Evolutionary conservation across 345 rosid genomes (phyloP), one percentile per base, ranked within the genome.

Genomic region (Moricandia moricandioides): DNA sequence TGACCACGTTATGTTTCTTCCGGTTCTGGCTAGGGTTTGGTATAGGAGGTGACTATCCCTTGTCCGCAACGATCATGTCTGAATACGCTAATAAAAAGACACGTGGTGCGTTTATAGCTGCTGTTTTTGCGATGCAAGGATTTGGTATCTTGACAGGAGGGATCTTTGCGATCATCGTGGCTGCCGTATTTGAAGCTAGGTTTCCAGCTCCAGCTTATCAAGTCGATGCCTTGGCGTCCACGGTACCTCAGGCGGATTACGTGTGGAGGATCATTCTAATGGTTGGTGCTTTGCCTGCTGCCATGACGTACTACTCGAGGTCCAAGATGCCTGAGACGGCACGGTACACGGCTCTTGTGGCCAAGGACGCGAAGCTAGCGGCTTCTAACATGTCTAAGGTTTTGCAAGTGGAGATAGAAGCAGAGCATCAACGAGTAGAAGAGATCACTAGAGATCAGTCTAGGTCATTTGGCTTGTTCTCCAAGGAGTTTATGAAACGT

Each of bases 311-410:
- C 83, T 90, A 90, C 74, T 92, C 91, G 76, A 75, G 97, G 64
- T 67, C 87, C 79, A 92, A 92, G 81, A 88, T 92, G 97, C 96
- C 97, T 0, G 97, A 92, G 71, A 92, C 97, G 1, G 92, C 97
- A 0, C 88, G 96, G 72, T 92, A 87, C 85, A 92, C 97, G 0
- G 92, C 97, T 37, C 92, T 92, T 16, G 94, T 92, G 3, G 97
- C 94, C 8, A 88, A 88, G 83, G 85, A 92, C 26, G 82, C 85
- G 0, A 81, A 88, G 37, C 89, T 81, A 78, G 97, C 96, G 2
- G 90, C 92, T 4, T 70, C 92, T 0, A 92, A 89, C 57, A 91
- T 89, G 97, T 87, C 97, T 3, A 89, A 87, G 79, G 97, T 91
- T 62, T 58, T 91, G 72, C 91, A 91, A 73, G 75, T 88, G 21